phyloP scores from a whole-genome alignment of 2,329 filamentous ascomycete species.

The Botryotinia narcissicola region DNA sequence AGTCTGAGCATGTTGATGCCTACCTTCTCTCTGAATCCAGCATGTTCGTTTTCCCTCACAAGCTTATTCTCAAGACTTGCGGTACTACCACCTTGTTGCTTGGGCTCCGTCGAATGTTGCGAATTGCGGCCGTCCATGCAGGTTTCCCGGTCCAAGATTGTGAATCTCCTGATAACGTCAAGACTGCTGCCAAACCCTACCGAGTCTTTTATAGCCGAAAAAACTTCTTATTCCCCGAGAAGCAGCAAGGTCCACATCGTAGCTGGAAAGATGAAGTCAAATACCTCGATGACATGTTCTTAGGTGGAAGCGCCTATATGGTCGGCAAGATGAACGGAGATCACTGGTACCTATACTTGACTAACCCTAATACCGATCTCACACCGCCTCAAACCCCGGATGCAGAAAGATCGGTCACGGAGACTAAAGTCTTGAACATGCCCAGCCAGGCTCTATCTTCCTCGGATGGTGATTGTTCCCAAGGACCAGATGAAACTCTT shows the following conservation, averaged over 20 bases:
- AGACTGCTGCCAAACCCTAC: slow-evolving; percentile 81
- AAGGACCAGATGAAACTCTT: slow-evolving; percentile 65
- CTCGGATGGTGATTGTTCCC: slow-evolving; percentile 33
- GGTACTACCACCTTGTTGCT: slow-evolving; percentile 92
- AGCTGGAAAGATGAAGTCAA: slow-evolving; percentile 98
- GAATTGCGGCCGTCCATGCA: slow-evolving; percentile 82
- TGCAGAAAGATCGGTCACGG: slow-evolving; percentile 42
- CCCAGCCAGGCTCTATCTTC: slow-evolving; percentile 38
- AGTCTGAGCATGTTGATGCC: slow-evolving; percentile 91
- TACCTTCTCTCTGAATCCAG: slow-evolving; percentile 97
- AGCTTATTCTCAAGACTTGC: slow-evolving; percentile 97
- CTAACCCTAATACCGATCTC: slow-evolving; percentile 74
- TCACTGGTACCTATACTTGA: slow-evolving; percentile 98
- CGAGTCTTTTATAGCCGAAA: slow-evolving; percentile 98
- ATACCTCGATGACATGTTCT: slow-evolving; percentile 87
- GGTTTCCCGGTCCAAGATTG: slow-evolving; percentile 84
- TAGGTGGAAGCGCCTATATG: slow-evolving; percentile 95
- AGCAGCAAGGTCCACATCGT: slow-evolving; percentile 88
- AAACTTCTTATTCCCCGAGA: slow-evolving; percentile 95
- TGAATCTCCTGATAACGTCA: slow-evolving; percentile 61
- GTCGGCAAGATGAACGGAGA: slow-evolving; percentile 99
- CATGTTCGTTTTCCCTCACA: slow-evolving; percentile 99
- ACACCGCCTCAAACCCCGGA: slow-evolving; percentile 81
- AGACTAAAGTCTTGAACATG: slow-evolving; percentile 38
- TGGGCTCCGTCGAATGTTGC: slow-evolving; percentile 84